These are phyloP conservation scores for Populus deltoides DNA, from an alignment of 345 rosid genomes.

Conservation along the genomic window DNA sequence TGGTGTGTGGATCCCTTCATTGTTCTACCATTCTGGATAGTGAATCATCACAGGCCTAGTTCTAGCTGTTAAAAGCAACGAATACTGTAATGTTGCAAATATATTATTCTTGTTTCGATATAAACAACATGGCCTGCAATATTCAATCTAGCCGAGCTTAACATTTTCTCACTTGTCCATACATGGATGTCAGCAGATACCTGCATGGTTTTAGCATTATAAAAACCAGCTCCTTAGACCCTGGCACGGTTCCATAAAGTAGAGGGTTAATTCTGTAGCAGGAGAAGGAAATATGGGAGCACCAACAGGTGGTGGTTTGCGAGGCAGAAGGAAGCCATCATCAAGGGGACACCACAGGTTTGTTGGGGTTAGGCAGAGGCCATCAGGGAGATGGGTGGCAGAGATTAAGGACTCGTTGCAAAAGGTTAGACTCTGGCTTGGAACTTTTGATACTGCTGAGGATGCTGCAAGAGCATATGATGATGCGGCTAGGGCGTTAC, in stretches of 20 bases:
- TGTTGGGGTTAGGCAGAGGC: conserved; percentile 55
- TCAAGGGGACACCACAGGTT: conserved; percentile 49
- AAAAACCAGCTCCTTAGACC: not conserved
- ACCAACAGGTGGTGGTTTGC: not conserved
- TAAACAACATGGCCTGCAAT: conserved; percentile 21
- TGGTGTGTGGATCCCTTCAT: not conserved
- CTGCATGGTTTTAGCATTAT: conserved; percentile 4
- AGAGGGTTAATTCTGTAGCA: not conserved
- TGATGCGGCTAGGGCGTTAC: conserved; percentile 47
- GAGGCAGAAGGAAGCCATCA: conserved; percentile 37
- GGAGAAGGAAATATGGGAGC: conserved; percentile 13
- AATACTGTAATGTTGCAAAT: not conserved
- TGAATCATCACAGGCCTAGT: not conserved
- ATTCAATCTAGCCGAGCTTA: not conserved
- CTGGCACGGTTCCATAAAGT: not conserved
- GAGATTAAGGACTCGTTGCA: conserved; percentile 56
- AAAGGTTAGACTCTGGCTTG: conserved; percentile 56
- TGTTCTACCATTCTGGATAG: too few species aligned
- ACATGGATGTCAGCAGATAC: not conserved
- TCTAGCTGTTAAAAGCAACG: not conserved
- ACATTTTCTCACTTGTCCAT: conserved; percentile 7
- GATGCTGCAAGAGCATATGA: conserved; percentile 57
- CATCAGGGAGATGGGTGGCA: conserved; percentile 61
- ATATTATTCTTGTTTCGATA: conserved; percentile 1
- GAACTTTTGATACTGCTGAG: conserved; percentile 57